These are phyloP conservation scores for Ophiocordyceps polyrhachis-furcata DNA, from an alignment of 2,329 filamentous ascomycete species.

Conservation along the genomic window DNA sequence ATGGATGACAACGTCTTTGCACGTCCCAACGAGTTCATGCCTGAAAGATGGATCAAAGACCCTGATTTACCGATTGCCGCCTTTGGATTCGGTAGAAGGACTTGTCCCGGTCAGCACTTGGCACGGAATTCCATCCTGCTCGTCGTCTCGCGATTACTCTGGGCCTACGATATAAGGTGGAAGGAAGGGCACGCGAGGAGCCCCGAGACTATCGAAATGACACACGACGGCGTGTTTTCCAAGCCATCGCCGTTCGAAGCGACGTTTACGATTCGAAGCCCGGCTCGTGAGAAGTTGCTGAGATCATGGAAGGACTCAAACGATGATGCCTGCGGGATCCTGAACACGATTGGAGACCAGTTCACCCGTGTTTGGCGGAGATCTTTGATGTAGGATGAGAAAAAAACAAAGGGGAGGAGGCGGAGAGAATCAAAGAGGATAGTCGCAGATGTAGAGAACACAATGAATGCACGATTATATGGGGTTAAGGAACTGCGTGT, in stretches of 20 bases:
- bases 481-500: too few species aligned
- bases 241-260: not conserved
- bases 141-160: not conserved
- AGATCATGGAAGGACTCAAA: not conserved
- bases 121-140: conserved; percentile 1
- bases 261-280: not conserved
- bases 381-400: not conserved
- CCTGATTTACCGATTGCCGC: not conserved
- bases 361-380: not conserved
- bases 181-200: not conserved
- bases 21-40: not conserved
- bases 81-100: conserved; percentile 2
- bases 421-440: too few species aligned
- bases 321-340: not conserved
- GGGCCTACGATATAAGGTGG: conserved; percentile 1
- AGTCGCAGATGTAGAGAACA: too few species aligned
- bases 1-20: conserved; percentile 1
- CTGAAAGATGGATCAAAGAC: conserved; percentile 1
- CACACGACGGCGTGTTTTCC: not conserved
- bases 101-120: conserved; percentile 1
- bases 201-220: not conserved
- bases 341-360: not conserved
- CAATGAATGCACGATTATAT: too few species aligned
- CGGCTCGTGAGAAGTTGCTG: not conserved
- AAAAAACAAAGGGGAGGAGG: not conserved